Evolutionary conservation across 371 early-diverging fungal species (phyloP), one percentile per base, ranked within the genome.

Genomic region (Parasitella parasitica): DNA sequence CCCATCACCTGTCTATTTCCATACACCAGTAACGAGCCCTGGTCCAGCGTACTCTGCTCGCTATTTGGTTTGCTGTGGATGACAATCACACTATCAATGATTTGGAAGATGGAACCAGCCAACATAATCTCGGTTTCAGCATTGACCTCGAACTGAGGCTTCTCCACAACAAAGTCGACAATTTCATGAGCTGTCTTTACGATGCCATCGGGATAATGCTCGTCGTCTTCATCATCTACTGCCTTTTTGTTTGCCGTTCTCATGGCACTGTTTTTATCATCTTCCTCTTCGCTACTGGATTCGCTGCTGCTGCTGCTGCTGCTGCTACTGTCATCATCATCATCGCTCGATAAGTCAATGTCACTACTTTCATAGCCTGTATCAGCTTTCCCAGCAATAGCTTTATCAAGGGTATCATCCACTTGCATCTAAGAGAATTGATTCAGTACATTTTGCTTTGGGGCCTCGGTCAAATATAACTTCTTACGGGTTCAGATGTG

Each of bases 51-150:
- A 3, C 77, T 76, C 15, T 67, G 53, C 18, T 85, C 81, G 8
- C 82, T 83, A 15, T 75, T 66, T 3, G 76, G 63, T 11, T 69
- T 58, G 3, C 90, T 80, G 52, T 88, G 75, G 12, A 97, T 82
- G 0, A 94, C 84, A 7, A 97, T 79, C n/a, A 86, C 83, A 51
- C 83, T 85, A 4, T 88, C 90, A 28, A 97, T 93, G 2, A 91
- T 67, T 12, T 85, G 73, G 54, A 84, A 78, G 35, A 97, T 70
- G 1, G 59, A 26, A 20, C 98, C 98, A 22, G 95, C 77, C 2
- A 67, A 59, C 22, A 69, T 57, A 6, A 94, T 59, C 18, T 76
- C 64, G 6, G 85, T 76, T 12, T 84, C 70, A 2, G 79, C 72
- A 3, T 87, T 87, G 9, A 96, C 72, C 26, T 69, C 66, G 41